Conservation (phyloP, 257 asterid genomes). For the Pogostemon cablin region DNA sequence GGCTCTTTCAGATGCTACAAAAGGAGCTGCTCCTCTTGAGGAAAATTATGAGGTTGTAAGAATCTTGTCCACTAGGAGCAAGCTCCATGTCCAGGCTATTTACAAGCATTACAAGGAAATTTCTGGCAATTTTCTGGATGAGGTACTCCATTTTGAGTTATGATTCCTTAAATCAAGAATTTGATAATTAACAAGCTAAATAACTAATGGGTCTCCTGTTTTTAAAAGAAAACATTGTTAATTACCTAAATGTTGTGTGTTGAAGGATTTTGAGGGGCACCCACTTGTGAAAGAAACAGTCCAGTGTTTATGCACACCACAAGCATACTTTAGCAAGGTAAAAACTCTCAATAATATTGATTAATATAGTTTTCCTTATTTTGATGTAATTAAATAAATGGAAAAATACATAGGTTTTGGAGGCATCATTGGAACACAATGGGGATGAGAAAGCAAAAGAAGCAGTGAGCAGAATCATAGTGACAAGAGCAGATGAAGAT, state of each 20-base stretch:
- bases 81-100: conserved; percentile 58
- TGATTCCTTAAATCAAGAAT: no score
- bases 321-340: conserved; percentile 66
- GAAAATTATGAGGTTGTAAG: conserved; percentile 58
- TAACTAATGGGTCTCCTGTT: neutral
- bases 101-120: conserved; percentile 70
- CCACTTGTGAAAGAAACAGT: conserved; percentile 44
- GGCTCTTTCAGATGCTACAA: conserved; percentile 43
- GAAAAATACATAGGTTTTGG: conserved; percentile 42
- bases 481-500: conserved; percentile 71
- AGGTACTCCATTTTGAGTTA: conserved; percentile 44
- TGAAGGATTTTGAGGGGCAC: conserved; percentile 57
- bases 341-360: neutral
- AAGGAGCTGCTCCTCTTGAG: conserved; percentile 33
- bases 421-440: conserved; percentile 46
- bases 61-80: conserved; percentile 77
- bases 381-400: no score
- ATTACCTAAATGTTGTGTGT: neutral
- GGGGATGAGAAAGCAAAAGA: conserved; percentile 64
- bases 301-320: conserved; percentile 70
- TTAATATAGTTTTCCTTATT: neutral
- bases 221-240: neutral
- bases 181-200: neutral
- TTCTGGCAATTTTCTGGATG: conserved; percentile 56
- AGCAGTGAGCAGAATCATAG: conserved; percentile 64